phyloP scores from a whole-genome alignment of 176 grass and related monocot genomes.

The Canna indica region DNA sequence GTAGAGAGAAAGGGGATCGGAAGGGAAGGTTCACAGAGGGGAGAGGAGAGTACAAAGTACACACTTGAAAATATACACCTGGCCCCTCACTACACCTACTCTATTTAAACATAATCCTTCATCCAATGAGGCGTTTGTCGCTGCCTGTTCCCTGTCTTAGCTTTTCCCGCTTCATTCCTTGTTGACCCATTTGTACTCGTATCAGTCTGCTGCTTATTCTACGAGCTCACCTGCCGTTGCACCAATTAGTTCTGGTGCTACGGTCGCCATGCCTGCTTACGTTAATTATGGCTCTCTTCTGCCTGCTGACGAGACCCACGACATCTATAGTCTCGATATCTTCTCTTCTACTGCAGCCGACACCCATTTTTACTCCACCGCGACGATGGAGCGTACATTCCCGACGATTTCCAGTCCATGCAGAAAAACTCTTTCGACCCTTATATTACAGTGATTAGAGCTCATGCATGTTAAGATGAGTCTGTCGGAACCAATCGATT shows the following conservation, averaged over 20 bases:
- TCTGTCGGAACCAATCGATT: too few species aligned
- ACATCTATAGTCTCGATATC: constrained; percentile 59
- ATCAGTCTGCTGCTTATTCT: constrained; percentile 14
- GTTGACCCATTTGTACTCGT: too few species aligned
- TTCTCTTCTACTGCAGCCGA: constrained; percentile 20
- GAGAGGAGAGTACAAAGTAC: too few species aligned
- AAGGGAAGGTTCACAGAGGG: too few species aligned
- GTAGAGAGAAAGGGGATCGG: too few species aligned
- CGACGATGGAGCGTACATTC: constrained; percentile 9
- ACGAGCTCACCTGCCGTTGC: neutral
- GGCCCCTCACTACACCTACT: too few species aligned
- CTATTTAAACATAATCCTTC: too few species aligned
- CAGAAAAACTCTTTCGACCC: constrained; percentile 64
- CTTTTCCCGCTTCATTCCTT: too few species aligned
- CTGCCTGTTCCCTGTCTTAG: too few species aligned
- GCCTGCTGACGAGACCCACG: constrained; percentile 46
- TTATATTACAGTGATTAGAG: constrained; percentile 69
- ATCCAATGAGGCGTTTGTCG: too few species aligned
- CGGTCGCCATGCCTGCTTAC: constrained; percentile 19
- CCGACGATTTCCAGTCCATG: constrained; percentile 7
- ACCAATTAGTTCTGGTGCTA: neutral
- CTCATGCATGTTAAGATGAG: neutral
- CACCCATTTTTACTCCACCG: constrained; percentile 8
- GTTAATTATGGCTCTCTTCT: constrained; percentile 35
- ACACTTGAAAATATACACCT: too few species aligned